These are phyloP conservation scores for Saccharomycopsis microspora DNA, from an alignment of 805 yeast species.

Conservation along the genomic window DNA sequence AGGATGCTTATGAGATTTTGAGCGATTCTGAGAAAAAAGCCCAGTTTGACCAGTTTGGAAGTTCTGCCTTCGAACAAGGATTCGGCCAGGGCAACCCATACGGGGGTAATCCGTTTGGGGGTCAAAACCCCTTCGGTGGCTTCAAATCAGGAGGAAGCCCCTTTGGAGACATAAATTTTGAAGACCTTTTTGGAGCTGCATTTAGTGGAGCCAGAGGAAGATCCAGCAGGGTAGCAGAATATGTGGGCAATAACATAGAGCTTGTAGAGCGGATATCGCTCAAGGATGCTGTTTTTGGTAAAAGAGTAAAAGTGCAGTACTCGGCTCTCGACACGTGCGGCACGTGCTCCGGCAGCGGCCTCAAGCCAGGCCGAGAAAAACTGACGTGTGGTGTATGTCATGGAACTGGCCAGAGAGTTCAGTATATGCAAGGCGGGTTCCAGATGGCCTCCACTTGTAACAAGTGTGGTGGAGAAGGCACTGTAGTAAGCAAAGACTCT, in stretches of 20 bases:
- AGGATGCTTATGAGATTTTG: conserved; percentile 87
- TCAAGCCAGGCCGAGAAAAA: conserved; percentile 65
- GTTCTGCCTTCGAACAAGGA: conserved; percentile 69
- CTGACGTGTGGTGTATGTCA: conserved; percentile 79
- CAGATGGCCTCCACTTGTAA: conserved; percentile 93
- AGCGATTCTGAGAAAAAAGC: conserved; percentile 75
- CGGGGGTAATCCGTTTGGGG: conserved; percentile 29
- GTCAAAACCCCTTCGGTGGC: conserved; percentile 37
- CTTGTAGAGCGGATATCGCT: conserved; percentile 62
- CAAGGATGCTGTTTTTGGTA: conserved; percentile 83
- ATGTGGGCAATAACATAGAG: conserved; percentile 82
- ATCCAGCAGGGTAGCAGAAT: conserved; percentile 54
- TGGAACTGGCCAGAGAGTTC: conserved; percentile 88
- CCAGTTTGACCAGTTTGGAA: conserved; percentile 87
- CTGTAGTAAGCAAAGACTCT: conserved; percentile 52
- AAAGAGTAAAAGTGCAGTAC: conserved; percentile 52
- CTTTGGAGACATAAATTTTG: conserved; percentile 38
- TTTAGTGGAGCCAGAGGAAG: conserved; percentile 29
- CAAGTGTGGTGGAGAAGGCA: conserved; percentile 84
- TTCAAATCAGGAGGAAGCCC: conserved; percentile 34
- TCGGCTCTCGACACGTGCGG: conserved; percentile 66
- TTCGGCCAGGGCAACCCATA: conserved; percentile 32
- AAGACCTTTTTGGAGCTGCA: conserved; percentile 50
- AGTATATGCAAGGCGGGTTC: conserved; percentile 82
- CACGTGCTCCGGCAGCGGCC: conserved; percentile 77